Percentiles rank a stretch among this genome's conserved stretches.
phyloP scores from a whole-genome alignment of 177 flowering plant genomes.

The Vitis hybrid region DNA sequence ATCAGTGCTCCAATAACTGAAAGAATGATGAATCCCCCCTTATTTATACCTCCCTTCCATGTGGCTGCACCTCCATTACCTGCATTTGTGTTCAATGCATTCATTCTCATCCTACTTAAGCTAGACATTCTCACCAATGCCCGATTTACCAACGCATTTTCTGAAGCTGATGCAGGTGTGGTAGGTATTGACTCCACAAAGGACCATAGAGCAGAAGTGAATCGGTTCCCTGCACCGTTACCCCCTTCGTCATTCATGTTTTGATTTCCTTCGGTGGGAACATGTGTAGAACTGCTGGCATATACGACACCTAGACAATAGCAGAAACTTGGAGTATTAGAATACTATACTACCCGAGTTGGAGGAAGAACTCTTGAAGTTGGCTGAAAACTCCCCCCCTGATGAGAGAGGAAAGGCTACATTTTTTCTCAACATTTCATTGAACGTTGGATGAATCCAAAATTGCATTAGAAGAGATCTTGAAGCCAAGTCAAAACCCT shows the following conservation, averaged over 20 bases:
- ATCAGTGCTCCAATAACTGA: slow-evolving; percentile 56
- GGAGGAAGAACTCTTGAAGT: slow-evolving; percentile 15
- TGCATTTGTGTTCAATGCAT: slow-evolving; percentile 26
- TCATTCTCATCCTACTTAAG: slow-evolving; percentile 55
- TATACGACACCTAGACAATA: slow-evolving; percentile 45
- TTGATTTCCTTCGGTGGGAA: slow-evolving; percentile 26
- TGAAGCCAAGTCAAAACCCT: slow-evolving; percentile 31
- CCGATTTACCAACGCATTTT: slow-evolving; percentile 55
- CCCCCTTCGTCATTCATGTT: slow-evolving; percentile 25
- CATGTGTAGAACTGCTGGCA: slow-evolving; percentile 18
- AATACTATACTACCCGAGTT: background rate
- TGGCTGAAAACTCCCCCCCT: slow-evolving; percentile 5
- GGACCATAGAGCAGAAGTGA: slow-evolving; percentile 60
- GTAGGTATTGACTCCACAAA: slow-evolving; percentile 89
- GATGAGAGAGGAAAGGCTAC: no score
- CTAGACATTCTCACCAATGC: slow-evolving; percentile 82
- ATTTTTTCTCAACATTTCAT: background rate
- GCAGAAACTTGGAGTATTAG: slow-evolving; percentile 28
- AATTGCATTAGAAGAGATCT: slow-evolving; percentile 27
- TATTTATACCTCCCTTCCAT: slow-evolving; percentile 26
- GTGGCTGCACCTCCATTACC: slow-evolving; percentile 21
- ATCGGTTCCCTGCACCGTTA: slow-evolving; percentile 35
- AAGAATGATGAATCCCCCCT: slow-evolving; percentile 41
- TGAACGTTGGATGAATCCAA: background rate
- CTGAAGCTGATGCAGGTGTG: slow-evolving; percentile 89